Evolutionary conservation across 1,284 basidiomycete genomes (phyloP).

Genomic region (Melampsora americana): DNA sequence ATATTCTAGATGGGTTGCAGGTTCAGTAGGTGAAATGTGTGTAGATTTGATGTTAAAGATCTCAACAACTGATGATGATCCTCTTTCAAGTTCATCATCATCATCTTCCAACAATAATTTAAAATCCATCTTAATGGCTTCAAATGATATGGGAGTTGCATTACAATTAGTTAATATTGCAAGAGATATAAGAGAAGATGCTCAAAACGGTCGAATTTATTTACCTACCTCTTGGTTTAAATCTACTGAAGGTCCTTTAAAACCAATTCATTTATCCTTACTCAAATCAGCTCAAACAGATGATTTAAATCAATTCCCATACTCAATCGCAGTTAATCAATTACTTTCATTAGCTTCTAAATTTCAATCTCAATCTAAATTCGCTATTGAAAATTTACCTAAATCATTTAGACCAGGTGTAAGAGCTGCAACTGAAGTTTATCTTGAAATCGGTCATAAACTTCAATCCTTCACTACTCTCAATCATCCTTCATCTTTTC

Average conservation of each 20-base stretch:
- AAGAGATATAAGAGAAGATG: slow-evolving; percentile 56
- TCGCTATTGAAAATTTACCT: slow-evolving; percentile 53
- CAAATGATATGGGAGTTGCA: slow-evolving; percentile 56
- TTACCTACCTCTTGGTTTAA: slow-evolving; percentile 54
- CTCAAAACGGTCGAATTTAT: slow-evolving; percentile 55
- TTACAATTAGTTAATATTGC: slow-evolving; percentile 57
- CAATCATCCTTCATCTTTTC: not conserved
- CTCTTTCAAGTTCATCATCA: too few species aligned
- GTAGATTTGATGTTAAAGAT: slow-evolving; percentile 56
- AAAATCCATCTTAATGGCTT: slow-evolving; percentile 46
- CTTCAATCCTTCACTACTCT: slow-evolving; percentile 45
- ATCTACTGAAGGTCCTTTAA: slow-evolving; percentile 13
- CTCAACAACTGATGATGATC: slow-evolving; percentile 38
- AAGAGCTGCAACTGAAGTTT: slow-evolving; percentile 54
- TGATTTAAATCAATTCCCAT: slow-evolving; percentile 42
- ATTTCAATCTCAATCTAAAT: slow-evolving; percentile 48
- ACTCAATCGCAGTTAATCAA: slow-evolving; percentile 49
- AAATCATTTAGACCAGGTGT: slow-evolving; percentile 52
- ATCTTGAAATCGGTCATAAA: slow-evolving; percentile 54
- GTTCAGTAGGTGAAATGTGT: slow-evolving; percentile 56
- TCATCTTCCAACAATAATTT: too few species aligned
- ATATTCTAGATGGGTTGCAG: slow-evolving; percentile 57
- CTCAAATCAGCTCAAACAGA: slow-evolving; percentile 1
- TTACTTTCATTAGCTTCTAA: slow-evolving; percentile 51
- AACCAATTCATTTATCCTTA: slow-evolving; percentile 41